Conservation (phyloP, 176 grass and related monocot species). For the Carex scoparia region DNA sequence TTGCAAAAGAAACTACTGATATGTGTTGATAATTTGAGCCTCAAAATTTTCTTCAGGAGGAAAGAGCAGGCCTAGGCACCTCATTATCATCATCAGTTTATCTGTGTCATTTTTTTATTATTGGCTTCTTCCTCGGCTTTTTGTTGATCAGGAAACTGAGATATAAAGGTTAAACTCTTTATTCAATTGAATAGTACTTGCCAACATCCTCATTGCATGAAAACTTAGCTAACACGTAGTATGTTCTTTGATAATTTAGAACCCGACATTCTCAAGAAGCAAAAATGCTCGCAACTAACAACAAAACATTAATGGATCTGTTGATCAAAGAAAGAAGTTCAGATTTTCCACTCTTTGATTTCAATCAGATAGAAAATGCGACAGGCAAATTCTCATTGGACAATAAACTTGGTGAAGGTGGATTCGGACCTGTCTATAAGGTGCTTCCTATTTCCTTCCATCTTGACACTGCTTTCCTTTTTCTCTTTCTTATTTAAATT, state of each 20-base stretch:
- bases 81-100: not conserved
- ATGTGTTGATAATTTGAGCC: not conserved
- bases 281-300: not conserved
- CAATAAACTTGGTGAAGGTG: slow-evolving; percentile 29
- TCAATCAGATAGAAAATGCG: not conserved
- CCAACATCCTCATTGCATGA: not conserved
- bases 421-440: slow-evolving; percentile 26
- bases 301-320: not conserved
- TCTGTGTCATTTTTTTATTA: not conserved
- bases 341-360: slow-evolving; percentile 11
- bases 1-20: not conserved
- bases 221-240: not conserved
- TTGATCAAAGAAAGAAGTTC: not conserved
- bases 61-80: too few relatives aligned
- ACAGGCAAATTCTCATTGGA: slow-evolving; percentile 18
- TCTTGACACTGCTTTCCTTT: not conserved
- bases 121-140: not conserved
- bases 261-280: not conserved
- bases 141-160: not conserved
- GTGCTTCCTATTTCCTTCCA: not conserved
- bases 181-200: not conserved
- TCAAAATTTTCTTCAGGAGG: too few relatives aligned
- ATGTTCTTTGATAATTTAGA: slow-evolving; percentile 1
- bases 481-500: not conserved
- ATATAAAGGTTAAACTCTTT: not conserved